Conservation (phyloP, 192 early-diverging fungal genomes). For the Coemansia sp. region DNA sequence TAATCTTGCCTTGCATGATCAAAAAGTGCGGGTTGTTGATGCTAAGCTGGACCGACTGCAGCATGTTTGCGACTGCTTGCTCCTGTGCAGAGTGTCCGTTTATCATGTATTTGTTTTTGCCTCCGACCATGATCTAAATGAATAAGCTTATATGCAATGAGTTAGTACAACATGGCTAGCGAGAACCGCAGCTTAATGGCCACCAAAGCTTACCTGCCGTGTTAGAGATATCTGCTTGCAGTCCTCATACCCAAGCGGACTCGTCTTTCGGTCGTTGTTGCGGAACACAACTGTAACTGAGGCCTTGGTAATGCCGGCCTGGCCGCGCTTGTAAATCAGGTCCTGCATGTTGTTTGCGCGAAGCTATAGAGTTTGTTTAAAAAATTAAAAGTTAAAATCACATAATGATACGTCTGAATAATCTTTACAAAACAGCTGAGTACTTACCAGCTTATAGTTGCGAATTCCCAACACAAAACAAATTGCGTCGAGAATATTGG, state of each 20-base stretch:
- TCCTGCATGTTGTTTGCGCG: slow-evolving; percentile 92
- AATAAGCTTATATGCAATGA: not conserved
- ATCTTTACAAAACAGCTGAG: not conserved
- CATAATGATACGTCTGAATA: not conserved
- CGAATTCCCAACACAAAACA: slow-evolving; percentile 98
- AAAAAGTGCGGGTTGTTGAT: slow-evolving; percentile 99
- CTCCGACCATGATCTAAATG: slow-evolving; percentile 69
- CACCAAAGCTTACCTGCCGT: slow-evolving; percentile 69
- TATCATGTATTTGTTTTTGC: slow-evolving; percentile 95
- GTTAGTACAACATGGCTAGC: not conserved
- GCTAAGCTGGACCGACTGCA: slow-evolving; percentile 97
- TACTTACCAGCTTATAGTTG: slow-evolving; percentile 80
- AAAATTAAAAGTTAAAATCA: not conserved
- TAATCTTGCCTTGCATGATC: slow-evolving; percentile 99
- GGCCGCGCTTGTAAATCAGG: slow-evolving; percentile 97
- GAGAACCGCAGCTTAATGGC: not conserved
- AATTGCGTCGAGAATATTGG: slow-evolving; percentile 97
- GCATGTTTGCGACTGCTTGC: slow-evolving; percentile 84
- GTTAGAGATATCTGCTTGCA: slow-evolving; percentile 88
- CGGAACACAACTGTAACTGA: slow-evolving; percentile 96
- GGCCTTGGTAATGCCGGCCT: slow-evolving; percentile 96
- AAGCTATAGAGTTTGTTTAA: slow-evolving; percentile 53
- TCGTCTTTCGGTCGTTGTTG: slow-evolving; percentile 79
- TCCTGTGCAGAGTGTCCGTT: slow-evolving; percentile 91
- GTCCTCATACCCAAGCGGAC: slow-evolving; percentile 86